phyloP scores from a whole-genome alignment of 1,284 basidiomycete genomes.

The Malassezia caprae region DNA sequence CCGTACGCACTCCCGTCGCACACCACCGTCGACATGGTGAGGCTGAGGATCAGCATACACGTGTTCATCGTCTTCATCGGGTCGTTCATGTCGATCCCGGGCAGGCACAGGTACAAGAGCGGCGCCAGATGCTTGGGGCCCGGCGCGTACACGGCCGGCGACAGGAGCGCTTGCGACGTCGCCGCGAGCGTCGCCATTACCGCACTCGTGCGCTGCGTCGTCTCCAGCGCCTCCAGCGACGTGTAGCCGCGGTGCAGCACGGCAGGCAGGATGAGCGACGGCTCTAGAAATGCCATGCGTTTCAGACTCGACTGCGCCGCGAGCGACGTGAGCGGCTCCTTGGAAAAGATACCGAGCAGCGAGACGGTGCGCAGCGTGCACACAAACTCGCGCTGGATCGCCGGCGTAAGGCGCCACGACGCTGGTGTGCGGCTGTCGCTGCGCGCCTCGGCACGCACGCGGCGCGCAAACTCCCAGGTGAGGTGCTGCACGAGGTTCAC shows the following conservation, averaged over 20 bases:
- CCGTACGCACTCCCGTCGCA: conserved; percentile 58
- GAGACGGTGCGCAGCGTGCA: conserved; percentile 72
- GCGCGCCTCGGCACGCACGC: conserved; percentile 61
- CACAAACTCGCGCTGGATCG: conserved; percentile 75
- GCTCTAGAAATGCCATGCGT: conserved; percentile 69
- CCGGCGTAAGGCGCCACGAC: conserved; percentile 64
- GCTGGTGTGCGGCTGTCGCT: conserved; percentile 69
- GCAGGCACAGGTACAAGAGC: conserved; percentile 76
- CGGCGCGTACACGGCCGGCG: conserved; percentile 63
- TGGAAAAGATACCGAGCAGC: conserved; percentile 88
- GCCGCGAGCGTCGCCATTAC: conserved; percentile 78
- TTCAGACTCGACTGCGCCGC: conserved; percentile 53
- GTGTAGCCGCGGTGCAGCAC: conserved; percentile 82
- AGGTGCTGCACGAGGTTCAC: conserved; percentile 72
- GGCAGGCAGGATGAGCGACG: conserved; percentile 78
- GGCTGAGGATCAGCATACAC: conserved; percentile 66
- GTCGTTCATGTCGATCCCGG: conserved; percentile 89
- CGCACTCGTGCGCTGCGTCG: conserved; percentile 50
- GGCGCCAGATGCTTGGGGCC: conserved; percentile 82
- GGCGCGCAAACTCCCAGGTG: conserved; percentile 62
- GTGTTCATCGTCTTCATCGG: conserved; percentile 73
- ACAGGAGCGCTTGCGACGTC: conserved; percentile 67
- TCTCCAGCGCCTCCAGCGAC: conserved; percentile 62
- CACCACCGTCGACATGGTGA: conserved; percentile 69
- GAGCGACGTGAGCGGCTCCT: conserved; percentile 54